phyloP scores from a whole-genome alignment of 441 rosid genomes.

The Pelargonium citronellum region DNA sequence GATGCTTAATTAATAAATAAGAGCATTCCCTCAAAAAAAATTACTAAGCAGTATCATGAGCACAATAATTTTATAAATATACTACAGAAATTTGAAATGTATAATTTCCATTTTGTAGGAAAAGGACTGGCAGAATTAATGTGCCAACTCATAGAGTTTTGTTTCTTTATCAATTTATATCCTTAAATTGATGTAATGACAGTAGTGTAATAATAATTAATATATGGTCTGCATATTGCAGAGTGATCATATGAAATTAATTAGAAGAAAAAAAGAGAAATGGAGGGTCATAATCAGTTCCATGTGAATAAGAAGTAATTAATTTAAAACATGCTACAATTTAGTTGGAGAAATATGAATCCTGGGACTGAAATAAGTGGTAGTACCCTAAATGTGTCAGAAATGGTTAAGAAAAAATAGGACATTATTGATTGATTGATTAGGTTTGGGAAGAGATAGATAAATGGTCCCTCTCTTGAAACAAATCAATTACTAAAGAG shows the following conservation, averaged over 20 bases:
- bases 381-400: slow-evolving; percentile 37
- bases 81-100: too few species aligned
- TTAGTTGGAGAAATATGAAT: not conserved
- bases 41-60: too few species aligned
- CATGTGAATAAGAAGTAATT: not conserved
- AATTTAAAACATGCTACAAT: not conserved
- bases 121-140: not conserved
- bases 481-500: too few species aligned
- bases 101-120: not conserved
- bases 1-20: too few species aligned
- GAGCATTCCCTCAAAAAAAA: too few species aligned
- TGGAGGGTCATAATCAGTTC: not conserved
- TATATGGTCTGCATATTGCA: not conserved
- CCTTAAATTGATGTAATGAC: not conserved
- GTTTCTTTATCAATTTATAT: not conserved
- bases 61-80: too few species aligned
- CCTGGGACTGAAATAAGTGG: slow-evolving; percentile 45
- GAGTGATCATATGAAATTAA: not conserved
- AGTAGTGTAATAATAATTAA: not conserved
- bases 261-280: not conserved
- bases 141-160: slow-evolving; percentile 3
- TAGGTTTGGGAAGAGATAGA: slow-evolving; percentile 27
- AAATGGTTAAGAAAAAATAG: slow-evolving; percentile 16
- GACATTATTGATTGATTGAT: not conserved
- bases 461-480: slow-evolving; percentile 1